Evolutionary conservation across 805 yeast species (phyloP).

Genomic region (Hanseniaspora lachancei): DNA sequence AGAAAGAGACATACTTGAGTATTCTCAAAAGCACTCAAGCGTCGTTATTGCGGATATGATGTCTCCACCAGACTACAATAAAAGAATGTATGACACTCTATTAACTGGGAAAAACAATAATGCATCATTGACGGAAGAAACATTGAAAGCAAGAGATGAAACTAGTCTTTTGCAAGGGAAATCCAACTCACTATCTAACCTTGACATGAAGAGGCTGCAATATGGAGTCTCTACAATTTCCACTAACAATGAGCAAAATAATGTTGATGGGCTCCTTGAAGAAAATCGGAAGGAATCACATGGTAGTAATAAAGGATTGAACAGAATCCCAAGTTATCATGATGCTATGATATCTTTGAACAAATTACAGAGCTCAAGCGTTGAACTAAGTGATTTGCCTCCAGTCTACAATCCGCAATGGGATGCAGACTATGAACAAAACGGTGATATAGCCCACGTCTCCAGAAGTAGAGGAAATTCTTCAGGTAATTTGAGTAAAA

Average conservation of each 20-base stretch:
- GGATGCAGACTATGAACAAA: conserved; percentile 1
- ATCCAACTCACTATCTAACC: background rate
- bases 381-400: conserved; percentile 5
- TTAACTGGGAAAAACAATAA: conserved; percentile 21
- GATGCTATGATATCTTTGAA: conserved; percentile 8
- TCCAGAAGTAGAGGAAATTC: background rate
- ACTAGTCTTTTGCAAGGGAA: background rate
- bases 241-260: background rate
- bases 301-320: background rate
- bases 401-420: conserved; percentile 11
- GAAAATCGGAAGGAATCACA: background rate
- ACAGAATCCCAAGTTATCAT: conserved; percentile 10
- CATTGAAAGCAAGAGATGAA: background rate
- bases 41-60: conserved; percentile 25
- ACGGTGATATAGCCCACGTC: background rate
- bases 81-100: conserved; percentile 66
- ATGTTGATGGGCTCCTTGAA: background rate
- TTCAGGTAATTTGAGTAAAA: background rate
- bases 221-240: conserved; percentile 7
- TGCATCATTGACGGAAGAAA: background rate
- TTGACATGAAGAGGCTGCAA: conserved; percentile 1
- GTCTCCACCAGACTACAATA: conserved; percentile 80
- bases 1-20: conserved; percentile 2
- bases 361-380: conserved; percentile 6
- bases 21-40: conserved; percentile 12